Percentiles rank a stretch among this genome's conserved stretches.
Conservation (phyloP, 305 asterid genomes). For the Fraxinus paxiana region DNA sequence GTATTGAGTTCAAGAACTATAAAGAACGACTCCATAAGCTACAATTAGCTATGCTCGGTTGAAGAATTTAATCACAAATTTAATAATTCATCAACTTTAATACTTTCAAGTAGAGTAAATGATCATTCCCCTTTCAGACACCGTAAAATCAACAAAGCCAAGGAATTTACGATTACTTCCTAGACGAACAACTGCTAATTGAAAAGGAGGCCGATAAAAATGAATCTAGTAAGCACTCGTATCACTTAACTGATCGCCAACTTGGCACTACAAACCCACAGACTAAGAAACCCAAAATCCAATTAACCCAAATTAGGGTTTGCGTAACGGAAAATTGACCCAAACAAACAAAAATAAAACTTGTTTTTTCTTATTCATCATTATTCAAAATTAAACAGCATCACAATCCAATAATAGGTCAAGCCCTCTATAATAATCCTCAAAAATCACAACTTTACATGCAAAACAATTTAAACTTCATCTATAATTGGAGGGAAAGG, state of each 20-base stretch:
- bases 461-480: constrained; percentile 8
- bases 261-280: background rate
- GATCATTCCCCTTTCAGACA: background rate
- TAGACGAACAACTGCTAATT: background rate
- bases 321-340: background rate
- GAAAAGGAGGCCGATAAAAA: background rate
- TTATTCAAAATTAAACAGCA: constrained; percentile 11
- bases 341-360: background rate
- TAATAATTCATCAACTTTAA: background rate
- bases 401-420: constrained; percentile 4
- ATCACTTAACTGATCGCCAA: constrained; percentile 10
- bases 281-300: constrained; percentile 6
- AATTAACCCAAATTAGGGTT: constrained; percentile 20
- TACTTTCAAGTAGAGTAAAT: background rate
- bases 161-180: background rate
- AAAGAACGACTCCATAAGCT: constrained; percentile 3
- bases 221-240: background rate
- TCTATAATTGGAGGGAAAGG: background rate
- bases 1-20: background rate
- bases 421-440: constrained; percentile 9
- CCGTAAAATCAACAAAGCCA: background rate
- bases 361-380: background rate
- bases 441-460: constrained; percentile 3
- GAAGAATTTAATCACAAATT: background rate
- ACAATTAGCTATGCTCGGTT: background rate